Evolutionary conservation across 2,329 filamentous ascomycete genomes (phyloP).

Genomic region (Fusarium sp.): DNA sequence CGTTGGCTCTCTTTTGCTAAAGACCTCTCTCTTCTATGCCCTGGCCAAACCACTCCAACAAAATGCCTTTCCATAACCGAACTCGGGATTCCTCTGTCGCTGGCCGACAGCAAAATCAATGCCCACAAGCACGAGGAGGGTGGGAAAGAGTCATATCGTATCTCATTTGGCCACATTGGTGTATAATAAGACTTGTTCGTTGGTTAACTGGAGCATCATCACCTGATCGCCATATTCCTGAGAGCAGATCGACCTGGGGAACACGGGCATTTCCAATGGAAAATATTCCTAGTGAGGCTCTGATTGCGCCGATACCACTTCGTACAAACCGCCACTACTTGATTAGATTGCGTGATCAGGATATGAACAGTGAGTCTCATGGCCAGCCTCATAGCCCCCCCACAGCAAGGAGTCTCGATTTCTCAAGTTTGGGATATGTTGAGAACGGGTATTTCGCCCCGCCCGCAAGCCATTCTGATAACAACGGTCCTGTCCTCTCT

Average conservation of each 20-base stretch:
- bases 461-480: too few species aligned
- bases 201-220: neutral
- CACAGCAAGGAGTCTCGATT: neutral
- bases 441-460: neutral
- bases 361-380: neutral
- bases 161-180: neutral
- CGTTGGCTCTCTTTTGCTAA: neutral
- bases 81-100: neutral
- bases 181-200: neutral
- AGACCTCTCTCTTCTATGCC: neutral
- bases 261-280: neutral
- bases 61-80: neutral
- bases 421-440: neutral
- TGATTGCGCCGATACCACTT: neutral
- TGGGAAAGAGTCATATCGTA: neutral
- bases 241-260: neutral
- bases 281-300: neutral
- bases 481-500: neutral
- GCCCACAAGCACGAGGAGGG: neutral
- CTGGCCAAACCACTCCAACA: neutral
- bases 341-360: neutral
- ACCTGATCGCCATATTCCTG: neutral
- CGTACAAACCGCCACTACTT: neutral
- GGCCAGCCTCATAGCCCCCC: neutral
- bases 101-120: neutral